Evolutionary conservation across 192 early-diverging fungal species (phyloP).

Genomic region (Entomortierella chlamydospora): DNA sequence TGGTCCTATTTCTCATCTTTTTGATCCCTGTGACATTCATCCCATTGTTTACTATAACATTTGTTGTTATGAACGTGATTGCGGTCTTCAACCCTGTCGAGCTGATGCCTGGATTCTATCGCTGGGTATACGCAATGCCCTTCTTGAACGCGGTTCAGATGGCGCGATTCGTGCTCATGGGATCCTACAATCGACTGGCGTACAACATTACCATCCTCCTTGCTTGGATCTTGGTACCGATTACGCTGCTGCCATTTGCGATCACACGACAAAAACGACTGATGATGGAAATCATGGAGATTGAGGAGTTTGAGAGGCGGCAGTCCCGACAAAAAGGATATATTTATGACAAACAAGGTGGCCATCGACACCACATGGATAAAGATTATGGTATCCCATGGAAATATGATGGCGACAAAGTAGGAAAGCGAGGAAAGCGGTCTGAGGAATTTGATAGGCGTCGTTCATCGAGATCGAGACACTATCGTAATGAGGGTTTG

Average conservation of each 20-base stretch:
- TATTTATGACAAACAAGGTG: neutral
- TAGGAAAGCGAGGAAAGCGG: neutral
- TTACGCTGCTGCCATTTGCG: slow-evolving; percentile 36
- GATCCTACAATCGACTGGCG: slow-evolving; percentile 49
- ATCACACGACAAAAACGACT: slow-evolving; percentile 51
- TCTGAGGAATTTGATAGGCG: neutral
- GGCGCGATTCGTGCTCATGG: slow-evolving; percentile 54
- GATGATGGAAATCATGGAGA: slow-evolving; percentile 21
- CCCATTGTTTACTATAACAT: slow-evolving; percentile 29
- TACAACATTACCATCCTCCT: slow-evolving; percentile 57
- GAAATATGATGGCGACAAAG: neutral
- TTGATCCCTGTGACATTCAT: slow-evolving; percentile 32
- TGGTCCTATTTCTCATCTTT: slow-evolving; percentile 45
- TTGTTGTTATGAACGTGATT: slow-evolving; percentile 57
- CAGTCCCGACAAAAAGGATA: slow-evolving; percentile 5
- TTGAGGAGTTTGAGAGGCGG: slow-evolving; percentile 6
- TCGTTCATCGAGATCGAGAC: neutral
- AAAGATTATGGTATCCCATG: neutral
- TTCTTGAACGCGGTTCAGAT: slow-evolving; percentile 62
- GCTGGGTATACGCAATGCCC: slow-evolving; percentile 56
- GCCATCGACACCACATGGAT: neutral
- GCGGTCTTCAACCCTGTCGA: slow-evolving; percentile 52
- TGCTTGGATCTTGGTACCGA: slow-evolving; percentile 50
- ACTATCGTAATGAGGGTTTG: neutral
- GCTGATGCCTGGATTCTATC: slow-evolving; percentile 56